Base-by-base conservation (phyloP, 176 grass and related monocot genomes). In the Canna indica region DNA sequence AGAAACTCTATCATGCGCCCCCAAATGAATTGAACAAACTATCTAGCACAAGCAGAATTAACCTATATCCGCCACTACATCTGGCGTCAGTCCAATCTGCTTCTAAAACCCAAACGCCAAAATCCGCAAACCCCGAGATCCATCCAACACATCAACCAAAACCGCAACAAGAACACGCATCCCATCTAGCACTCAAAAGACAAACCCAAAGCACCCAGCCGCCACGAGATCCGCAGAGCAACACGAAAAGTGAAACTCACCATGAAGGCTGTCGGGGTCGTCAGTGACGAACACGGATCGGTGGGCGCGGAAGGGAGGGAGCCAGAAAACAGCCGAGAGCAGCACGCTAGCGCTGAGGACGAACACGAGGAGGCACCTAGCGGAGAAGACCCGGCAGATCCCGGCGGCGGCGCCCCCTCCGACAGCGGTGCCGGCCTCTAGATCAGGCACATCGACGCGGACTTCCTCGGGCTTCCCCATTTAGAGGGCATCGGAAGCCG, bases 401-500 rank as follows among this genome's bases (percentile, higher is more conserved):
- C 14, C 14, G 7, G 47, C 47, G 16, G 31, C 35, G 39, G 41
- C 24, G 34, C 31, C 34, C 31, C 24, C 16, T 1, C 24, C 22
- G 33, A 6, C 29, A 6, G 30, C 10, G 75, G 46, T 14, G 33
- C 3, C n/a, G n/a, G 57, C 34, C 46, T n/a, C 29, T 26, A 77
- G 68, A 68, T 45, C 82, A 47, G 79, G 71, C 59, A 76, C 68
- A 73, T 73, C 77, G 83, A 83, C 77, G 77, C 80, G 83, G 59
- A 83, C 74, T 78, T 83, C 87, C 74, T 75, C 80, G 80, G 78
- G 83, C 83, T 90, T 90, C 75, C 87, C 83, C 83, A 86, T 90
- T 83, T 81, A 73, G 77, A 70, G 87, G 41, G 68, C 68, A 70
- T 70, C 68, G 68, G 68, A 70, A 48, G 44, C 28, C 42, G 27